phyloP scores from a whole-genome alignment of 495 filamentous ascomycete genomes.

The Pseudoneurospora amorphoporcata region DNA sequence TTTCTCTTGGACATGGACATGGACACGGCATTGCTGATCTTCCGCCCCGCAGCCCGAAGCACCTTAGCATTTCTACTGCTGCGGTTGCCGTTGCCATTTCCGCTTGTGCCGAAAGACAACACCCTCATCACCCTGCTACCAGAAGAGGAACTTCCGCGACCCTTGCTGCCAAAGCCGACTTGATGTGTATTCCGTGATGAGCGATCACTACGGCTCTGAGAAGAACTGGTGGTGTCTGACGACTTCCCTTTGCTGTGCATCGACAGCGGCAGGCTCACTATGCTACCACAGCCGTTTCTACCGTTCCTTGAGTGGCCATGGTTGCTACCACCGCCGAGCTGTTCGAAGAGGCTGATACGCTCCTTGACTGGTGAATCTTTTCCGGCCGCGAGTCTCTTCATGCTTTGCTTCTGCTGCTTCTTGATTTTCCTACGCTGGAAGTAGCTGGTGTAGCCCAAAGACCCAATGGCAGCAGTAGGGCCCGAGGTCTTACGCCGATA shows the following conservation, averaged over 20 bases:
- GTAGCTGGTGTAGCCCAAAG: not conserved
- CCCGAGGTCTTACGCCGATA: not conserved
- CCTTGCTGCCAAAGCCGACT: not conserved
- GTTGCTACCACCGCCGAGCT: not conserved
- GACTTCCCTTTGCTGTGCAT: not conserved
- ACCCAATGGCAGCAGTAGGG: not conserved
- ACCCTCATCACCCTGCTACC: conserved; percentile 10
- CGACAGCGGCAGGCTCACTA: not conserved
- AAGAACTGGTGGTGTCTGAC: not conserved
- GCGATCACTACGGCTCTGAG: not conserved
- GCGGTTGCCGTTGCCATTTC: not conserved
- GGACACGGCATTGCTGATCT: not conserved
- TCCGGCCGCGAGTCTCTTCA: not conserved
- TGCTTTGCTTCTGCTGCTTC: conserved; percentile 5
- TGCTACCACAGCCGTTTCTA: not conserved
- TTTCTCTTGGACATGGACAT: not conserved
- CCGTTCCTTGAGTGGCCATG: not conserved
- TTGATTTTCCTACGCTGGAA: not conserved
- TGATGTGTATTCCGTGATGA: not conserved
- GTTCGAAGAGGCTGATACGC: conserved; percentile 27
- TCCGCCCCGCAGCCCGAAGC: not conserved
- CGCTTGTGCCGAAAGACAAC: not conserved
- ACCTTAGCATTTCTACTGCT: not conserved
- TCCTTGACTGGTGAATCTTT: conserved; percentile 24
- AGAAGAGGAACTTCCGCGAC: not conserved